Percentiles rank a stretch among this genome's conserved stretches.
These are phyloP conservation scores for Penicillium griseofulvum DNA, from an alignment of 2,329 filamentous ascomycete species.

Conservation along the genomic window DNA sequence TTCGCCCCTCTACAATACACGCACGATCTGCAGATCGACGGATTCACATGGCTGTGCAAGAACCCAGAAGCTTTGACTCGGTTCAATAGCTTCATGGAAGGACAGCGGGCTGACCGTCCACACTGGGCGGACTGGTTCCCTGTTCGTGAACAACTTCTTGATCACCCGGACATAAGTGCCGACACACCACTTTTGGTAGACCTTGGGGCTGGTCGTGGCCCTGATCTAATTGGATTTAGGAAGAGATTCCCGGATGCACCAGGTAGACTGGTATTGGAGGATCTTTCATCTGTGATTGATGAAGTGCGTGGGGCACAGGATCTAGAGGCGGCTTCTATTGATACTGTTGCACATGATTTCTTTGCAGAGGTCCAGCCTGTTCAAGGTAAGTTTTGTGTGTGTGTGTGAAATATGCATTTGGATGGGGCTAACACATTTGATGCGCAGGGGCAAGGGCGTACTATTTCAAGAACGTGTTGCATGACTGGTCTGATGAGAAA, in stretches of 20 bases:
- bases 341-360: slow-evolving; percentile 15
- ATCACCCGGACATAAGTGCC: slow-evolving; percentile 10
- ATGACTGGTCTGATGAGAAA: slow-evolving; percentile 34
- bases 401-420: neutral
- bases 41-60: slow-evolving; percentile 17
- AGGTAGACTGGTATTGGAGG: slow-evolving; percentile 49
- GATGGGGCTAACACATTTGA: neutral
- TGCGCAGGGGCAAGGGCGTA: slow-evolving; percentile 28
- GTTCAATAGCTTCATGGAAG: slow-evolving; percentile 29
- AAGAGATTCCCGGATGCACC: slow-evolving; percentile 34
- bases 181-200: slow-evolving; percentile 35
- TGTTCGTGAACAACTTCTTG: slow-evolving; percentile 15
- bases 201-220: slow-evolving; percentile 44
- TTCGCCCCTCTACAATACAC: slow-evolving; percentile 15
- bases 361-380: slow-evolving; percentile 15
- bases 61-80: slow-evolving; percentile 17
- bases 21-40: slow-evolving; percentile 1
- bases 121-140: slow-evolving; percentile 28
- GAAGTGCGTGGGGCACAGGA: slow-evolving; percentile 15
- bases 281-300: slow-evolving; percentile 41
- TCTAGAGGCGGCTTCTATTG: slow-evolving; percentile 7
- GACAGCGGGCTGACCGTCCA: slow-evolving; percentile 14
- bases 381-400: slow-evolving; percentile 1
- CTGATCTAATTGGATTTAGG: slow-evolving; percentile 39
- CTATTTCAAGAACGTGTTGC: slow-evolving; percentile 33